phyloP scores from a whole-genome alignment of 257 asterid species.

The Primulina huaijiensis region DNA sequence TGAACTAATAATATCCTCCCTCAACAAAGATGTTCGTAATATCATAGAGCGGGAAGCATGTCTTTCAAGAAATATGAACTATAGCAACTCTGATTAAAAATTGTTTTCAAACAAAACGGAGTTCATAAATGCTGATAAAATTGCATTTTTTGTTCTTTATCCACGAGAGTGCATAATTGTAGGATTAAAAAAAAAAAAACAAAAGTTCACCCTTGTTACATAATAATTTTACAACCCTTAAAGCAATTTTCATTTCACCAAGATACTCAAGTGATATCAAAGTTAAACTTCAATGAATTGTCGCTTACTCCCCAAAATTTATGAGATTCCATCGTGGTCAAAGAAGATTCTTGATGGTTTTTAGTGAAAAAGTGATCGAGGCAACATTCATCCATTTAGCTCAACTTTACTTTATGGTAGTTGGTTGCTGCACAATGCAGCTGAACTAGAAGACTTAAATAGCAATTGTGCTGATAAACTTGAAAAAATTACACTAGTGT shows the following conservation, averaged over 20 bases:
- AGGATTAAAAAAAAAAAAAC: background rate
- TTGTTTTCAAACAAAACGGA: background rate
- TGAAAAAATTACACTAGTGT: constrained; percentile 5
- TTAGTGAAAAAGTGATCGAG: background rate
- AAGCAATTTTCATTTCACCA: constrained; percentile 16
- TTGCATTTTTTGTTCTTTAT: background rate
- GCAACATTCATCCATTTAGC: constrained; percentile 10
- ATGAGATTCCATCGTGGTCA: background rate
- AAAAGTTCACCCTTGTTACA: background rate
- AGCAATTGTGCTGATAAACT: background rate
- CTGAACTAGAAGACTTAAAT: background rate
- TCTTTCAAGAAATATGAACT: background rate
- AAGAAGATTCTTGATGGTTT: background rate
- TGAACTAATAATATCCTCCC: constrained; percentile 6
- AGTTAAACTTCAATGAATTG: background rate
- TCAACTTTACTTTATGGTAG: background rate
- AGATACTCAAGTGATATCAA: background rate
- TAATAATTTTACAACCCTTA: background rate
- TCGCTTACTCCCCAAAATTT: background rate
- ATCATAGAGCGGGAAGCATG: background rate
- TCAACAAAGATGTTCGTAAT: background rate
- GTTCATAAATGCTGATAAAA: background rate
- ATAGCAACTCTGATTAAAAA: background rate
- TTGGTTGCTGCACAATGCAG: constrained; percentile 1
- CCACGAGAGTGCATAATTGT: background rate